phyloP scores from a whole-genome alignment of 306 rosid genomes.

The Ormosia emarginata region DNA sequence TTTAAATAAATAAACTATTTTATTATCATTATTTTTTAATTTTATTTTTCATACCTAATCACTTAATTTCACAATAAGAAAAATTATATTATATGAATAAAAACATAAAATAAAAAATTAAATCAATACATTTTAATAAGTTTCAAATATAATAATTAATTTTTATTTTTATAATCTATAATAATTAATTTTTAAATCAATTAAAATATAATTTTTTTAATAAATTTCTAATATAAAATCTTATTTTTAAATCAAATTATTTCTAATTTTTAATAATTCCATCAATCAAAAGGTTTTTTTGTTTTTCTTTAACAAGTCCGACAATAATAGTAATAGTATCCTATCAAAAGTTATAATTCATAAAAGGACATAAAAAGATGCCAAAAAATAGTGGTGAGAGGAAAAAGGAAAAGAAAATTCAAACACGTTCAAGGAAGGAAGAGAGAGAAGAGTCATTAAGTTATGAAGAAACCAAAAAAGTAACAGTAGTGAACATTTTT shows the following conservation, averaged over 20 bases:
- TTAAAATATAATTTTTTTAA: too few species aligned
- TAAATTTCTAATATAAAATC: too few species aligned
- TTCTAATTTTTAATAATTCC: background rate
- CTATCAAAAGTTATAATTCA: background rate
- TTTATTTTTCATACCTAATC: too few species aligned
- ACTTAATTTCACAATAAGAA: too few species aligned
- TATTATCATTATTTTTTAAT: too few species aligned
- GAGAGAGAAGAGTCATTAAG: conserved; percentile 12
- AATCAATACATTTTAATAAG: too few species aligned
- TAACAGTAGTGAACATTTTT: background rate
- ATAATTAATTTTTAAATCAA: too few species aligned
- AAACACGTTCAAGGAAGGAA: background rate
- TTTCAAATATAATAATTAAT: too few species aligned
- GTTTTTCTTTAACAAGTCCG: background rate
- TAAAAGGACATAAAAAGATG: background rate
- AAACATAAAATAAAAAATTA: too few species aligned
- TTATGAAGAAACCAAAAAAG: background rate
- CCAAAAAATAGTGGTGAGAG: background rate
- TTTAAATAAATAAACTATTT: too few species aligned
- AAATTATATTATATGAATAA: too few species aligned
- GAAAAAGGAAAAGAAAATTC: background rate
- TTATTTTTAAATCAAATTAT: background rate
- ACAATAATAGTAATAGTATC: background rate
- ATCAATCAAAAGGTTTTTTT: background rate
- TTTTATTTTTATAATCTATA: too few species aligned